These are phyloP conservation scores for Lachancea sp. DNA, from an alignment of 805 yeast genomes.

Conservation along the genomic window DNA sequence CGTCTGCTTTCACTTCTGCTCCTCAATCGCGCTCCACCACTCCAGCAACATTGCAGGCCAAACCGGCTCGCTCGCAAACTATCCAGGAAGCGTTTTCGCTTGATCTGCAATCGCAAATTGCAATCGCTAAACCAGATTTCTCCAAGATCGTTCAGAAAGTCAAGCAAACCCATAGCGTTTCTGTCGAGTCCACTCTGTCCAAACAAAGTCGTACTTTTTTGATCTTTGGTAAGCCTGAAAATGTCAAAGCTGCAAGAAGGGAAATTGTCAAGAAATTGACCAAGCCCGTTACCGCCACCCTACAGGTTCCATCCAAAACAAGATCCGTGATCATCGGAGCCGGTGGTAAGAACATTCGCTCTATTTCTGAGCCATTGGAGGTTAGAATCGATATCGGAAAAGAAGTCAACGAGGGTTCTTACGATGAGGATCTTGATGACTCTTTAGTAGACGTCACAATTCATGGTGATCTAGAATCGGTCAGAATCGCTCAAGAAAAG, in stretches of 20 bases:
- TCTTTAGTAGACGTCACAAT: slow-evolving; percentile 55
- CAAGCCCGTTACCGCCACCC: slow-evolving; percentile 55
- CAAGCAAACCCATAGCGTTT: slow-evolving; percentile 50
- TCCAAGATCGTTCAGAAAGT: slow-evolving; percentile 58
- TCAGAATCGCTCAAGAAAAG: slow-evolving; percentile 60
- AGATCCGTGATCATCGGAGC: slow-evolving; percentile 81
- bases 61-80: slow-evolving; percentile 48
- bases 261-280: slow-evolving; percentile 71
- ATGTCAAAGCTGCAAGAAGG: slow-evolving; percentile 64
- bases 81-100: slow-evolving; percentile 78
- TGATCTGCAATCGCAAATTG: slow-evolving; percentile 60
- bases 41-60: slow-evolving; percentile 27
- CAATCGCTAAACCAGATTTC: slow-evolving; percentile 58
- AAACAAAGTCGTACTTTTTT: slow-evolving; percentile 76
- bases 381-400: slow-evolving; percentile 57
- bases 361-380: slow-evolving; percentile 65
- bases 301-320: slow-evolving; percentile 68
- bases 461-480: slow-evolving; percentile 83
- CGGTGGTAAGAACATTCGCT: slow-evolving; percentile 75
- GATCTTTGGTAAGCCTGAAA: slow-evolving; percentile 64
- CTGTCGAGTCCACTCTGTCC: slow-evolving; percentile 78
- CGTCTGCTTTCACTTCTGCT: slow-evolving; percentile 13
- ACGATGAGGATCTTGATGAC: slow-evolving; percentile 53
- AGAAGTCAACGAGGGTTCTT: slow-evolving; percentile 33
- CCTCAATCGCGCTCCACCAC: slow-evolving; percentile 19